These are phyloP conservation scores for Yamadazyma siamensis DNA, from an alignment of 1,139 yeast genomes.

Conservation along the genomic window DNA sequence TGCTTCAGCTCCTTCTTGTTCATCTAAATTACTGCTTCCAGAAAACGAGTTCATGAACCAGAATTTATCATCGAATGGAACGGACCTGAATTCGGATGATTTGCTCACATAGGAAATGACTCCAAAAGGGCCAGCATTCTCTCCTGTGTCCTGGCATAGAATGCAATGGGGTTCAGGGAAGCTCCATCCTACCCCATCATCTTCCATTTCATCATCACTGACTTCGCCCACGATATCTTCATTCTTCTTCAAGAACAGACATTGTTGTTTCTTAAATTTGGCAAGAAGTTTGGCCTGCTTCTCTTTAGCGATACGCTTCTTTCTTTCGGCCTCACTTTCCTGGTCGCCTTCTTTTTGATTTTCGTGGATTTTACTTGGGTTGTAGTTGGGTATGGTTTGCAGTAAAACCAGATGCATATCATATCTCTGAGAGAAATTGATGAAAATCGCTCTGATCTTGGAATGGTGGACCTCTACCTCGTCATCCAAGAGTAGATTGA, in stretches of 20 bases:
- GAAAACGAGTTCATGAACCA: conserved; percentile 69
- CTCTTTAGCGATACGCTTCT: conserved; percentile 66
- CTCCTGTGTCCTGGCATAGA: conserved; percentile 80
- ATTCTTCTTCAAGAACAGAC: conserved; percentile 57
- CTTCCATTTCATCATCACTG: conserved; percentile 39
- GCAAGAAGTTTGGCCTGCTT: conserved; percentile 73
- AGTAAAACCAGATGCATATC: conserved; percentile 19
- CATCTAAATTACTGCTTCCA: conserved; percentile 50
- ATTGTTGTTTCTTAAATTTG: conserved; percentile 75
- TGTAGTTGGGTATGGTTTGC: conserved; percentile 20
- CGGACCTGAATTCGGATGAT: conserved; percentile 57
- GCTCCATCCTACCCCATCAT: conserved; percentile 49
- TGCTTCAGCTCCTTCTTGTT: conserved; percentile 22
- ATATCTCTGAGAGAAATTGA: conserved; percentile 28
- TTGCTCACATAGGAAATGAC: conserved; percentile 59
- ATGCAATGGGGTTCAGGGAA: conserved; percentile 83
- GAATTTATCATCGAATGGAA: conserved; percentile 61
- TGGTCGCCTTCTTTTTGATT: conserved; percentile 11
- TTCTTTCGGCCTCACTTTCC: conserved; percentile 50
- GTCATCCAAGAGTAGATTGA: conserved; percentile 40
- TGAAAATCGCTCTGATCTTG: conserved; percentile 54
- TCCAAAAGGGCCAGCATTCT: conserved; percentile 72
- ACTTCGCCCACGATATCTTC: conserved; percentile 27
- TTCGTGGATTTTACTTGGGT: conserved; percentile 18
- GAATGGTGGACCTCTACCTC: conserved; percentile 42